Base-by-base conservation (phyloP, 352 stramenopile species). In the Phytophthora podocarpi region DNA sequence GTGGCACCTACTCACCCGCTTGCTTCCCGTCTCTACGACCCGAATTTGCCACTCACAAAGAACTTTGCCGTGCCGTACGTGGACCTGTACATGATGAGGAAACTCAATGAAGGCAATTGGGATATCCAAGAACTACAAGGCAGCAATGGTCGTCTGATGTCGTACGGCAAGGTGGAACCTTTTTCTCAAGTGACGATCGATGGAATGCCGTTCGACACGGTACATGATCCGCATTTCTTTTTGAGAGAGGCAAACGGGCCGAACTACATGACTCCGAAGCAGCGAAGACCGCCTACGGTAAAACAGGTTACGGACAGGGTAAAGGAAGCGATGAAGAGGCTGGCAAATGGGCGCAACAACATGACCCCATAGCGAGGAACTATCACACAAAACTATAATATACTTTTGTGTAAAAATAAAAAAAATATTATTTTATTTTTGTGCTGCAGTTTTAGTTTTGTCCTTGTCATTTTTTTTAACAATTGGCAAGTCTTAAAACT, bases 1-100 rank as follows among this genome's bases (percentile, higher is more conserved):
- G 58, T 82, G n/a, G 67, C 70, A 15, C 73, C 73, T 0, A 79
- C 63, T 24, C 73, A 80, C 48, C 73, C 73, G 12, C 54, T 82
- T 10, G 73, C 73, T 0, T 36, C 48, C 16, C 48, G 67, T 5
- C 46, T 82, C 15, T 82, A 82, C 59, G 59, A 82, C 34, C 39
- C 70, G 8, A 66, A 43, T 18, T 24, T 62, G 16, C 51, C 69
- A 7, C 43, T 59, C 6, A 63, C 24, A 8, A 57, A 48, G 32
- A 59, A 64, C 26, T 66, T 53, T 42, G 28, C 48, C 10, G 59
- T 68, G 20, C 73, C 73, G 10, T 82, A 82, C 52, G 56, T 79
- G 20, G 73, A 82, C 39, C 23, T 82, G 46, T 82, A 79, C 56
- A 18, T 32, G 30, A 64, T 69, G 45, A 54, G 39, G 21, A 51